These are phyloP conservation scores for Ogataea sp. DNA, from an alignment of 805 yeast genomes.

Conservation along the genomic window DNA sequence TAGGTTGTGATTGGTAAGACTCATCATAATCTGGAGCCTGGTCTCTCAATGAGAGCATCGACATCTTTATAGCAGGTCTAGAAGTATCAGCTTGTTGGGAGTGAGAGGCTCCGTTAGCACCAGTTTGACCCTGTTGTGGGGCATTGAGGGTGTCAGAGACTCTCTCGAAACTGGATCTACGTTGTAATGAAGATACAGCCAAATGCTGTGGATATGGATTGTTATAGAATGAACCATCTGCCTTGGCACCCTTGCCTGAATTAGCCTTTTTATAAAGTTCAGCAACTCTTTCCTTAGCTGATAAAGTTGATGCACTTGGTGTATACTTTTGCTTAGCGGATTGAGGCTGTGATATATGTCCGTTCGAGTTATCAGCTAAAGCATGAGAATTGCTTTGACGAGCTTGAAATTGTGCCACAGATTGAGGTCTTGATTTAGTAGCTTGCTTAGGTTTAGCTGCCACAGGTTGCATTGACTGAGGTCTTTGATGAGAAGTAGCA, in stretches of 20 bases:
- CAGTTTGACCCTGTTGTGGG: conserved; percentile 3
- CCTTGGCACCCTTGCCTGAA: conserved; percentile 6
- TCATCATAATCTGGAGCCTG: not conserved
- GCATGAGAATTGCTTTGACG: conserved; percentile 7
- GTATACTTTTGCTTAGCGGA: conserved; percentile 13
- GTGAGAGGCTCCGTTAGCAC: conserved; percentile 19
- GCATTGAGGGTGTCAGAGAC: conserved; percentile 17
- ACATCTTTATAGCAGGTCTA: not conserved
- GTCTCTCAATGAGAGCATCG: conserved; percentile 18
- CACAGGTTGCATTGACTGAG: not conserved
- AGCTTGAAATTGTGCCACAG: conserved; percentile 4
- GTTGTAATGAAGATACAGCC: too few species aligned
- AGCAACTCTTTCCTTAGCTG: conserved; percentile 32
- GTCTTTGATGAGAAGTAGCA: conserved; percentile 2
- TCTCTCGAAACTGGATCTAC: conserved; percentile 58
- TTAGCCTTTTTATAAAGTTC: conserved; percentile 46
- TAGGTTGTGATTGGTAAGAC: conserved; percentile 9
- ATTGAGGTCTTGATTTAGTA: conserved; percentile 3
- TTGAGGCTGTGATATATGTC: conserved; percentile 6
- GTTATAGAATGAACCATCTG: conserved; percentile 7
- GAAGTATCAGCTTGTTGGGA: conserved; percentile 7
- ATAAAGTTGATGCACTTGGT: conserved; percentile 29
- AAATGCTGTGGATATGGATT: conserved; percentile 30
- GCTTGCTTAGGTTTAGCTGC: too few species aligned
- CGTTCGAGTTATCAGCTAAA: too few species aligned